Conservation (phyloP, 148 eudicot genomes). For the Fallopia convolvulus region DNA sequence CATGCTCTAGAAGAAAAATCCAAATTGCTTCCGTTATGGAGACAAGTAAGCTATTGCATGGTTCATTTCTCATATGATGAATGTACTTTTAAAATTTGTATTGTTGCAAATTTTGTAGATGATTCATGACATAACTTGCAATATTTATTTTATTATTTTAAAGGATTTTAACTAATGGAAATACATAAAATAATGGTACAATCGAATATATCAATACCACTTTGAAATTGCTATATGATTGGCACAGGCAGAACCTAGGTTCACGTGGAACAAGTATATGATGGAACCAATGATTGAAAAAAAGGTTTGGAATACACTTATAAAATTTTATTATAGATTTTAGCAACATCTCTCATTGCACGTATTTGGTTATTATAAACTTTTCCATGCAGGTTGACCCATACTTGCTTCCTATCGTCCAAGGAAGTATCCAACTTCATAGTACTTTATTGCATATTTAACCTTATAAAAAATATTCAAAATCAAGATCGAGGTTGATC, state of each 20-base stretch:
- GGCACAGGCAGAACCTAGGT: slow-evolving; percentile 92
- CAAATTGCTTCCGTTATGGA: slow-evolving; percentile 89
- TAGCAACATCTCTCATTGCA: not conserved
- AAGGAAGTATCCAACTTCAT: slow-evolving; percentile 89
- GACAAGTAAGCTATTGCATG: slow-evolving; percentile 50
- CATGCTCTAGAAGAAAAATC: slow-evolving; percentile 79
- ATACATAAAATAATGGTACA: too few relatives aligned
- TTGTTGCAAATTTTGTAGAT: not conserved
- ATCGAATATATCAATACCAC: not conserved
- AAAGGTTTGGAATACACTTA: slow-evolving; percentile 42
- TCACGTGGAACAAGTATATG: slow-evolving; percentile 91
- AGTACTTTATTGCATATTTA: not conserved
- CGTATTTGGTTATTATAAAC: too few relatives aligned
- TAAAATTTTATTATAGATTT: not conserved
- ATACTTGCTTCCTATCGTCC: slow-evolving; percentile 79
- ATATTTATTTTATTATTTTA: too few relatives aligned
- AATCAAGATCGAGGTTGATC: too few relatives aligned
- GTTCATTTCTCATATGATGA: too few relatives aligned
- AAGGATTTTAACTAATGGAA: too few relatives aligned
- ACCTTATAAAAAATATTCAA: not conserved
- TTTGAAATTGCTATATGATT: slow-evolving; percentile 12
- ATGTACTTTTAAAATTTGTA: too few relatives aligned
- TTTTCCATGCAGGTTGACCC: slow-evolving; percentile 71
- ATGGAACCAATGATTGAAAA: slow-evolving; percentile 78
- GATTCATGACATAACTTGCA: too few relatives aligned